Evolutionary conservation across 768 basidiomycete species (phyloP).

Genomic region (Coprinopsis strossmayeri): DNA sequence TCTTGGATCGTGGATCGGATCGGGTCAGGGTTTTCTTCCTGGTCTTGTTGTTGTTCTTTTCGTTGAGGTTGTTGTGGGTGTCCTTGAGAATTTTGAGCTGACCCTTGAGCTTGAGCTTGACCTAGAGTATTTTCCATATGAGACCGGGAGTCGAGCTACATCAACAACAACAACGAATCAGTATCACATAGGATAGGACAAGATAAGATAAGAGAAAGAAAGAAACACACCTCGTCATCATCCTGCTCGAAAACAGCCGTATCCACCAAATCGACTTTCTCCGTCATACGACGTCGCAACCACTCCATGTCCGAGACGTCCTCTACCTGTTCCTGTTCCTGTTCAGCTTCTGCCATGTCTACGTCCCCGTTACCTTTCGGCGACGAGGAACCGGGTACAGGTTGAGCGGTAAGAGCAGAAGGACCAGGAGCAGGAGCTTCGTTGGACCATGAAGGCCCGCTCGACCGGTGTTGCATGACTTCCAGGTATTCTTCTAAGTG

Average conservation of each 20-base stretch:
- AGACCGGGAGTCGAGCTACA: too few relatives aligned
- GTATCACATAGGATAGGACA: neutral
- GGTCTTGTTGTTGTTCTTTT: conserved; percentile 7
- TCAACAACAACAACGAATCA: neutral
- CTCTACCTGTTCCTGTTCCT: conserved; percentile 16
- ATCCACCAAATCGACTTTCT: conserved; percentile 28
- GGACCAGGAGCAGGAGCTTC: conserved; percentile 22
- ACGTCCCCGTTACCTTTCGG: conserved; percentile 4
- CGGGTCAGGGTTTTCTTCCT: conserved; percentile 29
- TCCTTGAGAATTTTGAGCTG: too few relatives aligned
- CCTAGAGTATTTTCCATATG: too few relatives aligned
- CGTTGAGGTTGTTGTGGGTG: too few relatives aligned
- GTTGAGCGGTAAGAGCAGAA: conserved; percentile 3
- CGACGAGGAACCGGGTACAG: too few relatives aligned
- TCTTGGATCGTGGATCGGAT: conserved; percentile 52
- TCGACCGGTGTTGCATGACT: conserved; percentile 64
- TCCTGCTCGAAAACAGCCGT: conserved; percentile 59
- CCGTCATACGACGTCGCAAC: conserved; percentile 60
- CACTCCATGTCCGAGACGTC: conserved; percentile 67
- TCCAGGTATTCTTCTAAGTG: conserved; percentile 64
- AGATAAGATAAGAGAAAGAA: neutral
- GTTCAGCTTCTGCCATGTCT: conserved; percentile 10
- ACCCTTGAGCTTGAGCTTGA: too few relatives aligned
- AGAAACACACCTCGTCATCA: conserved; percentile 37
- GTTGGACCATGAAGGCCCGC: conserved; percentile 64